Base-by-base conservation (phyloP, 2,329 filamentous ascomycete genomes). In the Penicillium oxalicum region DNA sequence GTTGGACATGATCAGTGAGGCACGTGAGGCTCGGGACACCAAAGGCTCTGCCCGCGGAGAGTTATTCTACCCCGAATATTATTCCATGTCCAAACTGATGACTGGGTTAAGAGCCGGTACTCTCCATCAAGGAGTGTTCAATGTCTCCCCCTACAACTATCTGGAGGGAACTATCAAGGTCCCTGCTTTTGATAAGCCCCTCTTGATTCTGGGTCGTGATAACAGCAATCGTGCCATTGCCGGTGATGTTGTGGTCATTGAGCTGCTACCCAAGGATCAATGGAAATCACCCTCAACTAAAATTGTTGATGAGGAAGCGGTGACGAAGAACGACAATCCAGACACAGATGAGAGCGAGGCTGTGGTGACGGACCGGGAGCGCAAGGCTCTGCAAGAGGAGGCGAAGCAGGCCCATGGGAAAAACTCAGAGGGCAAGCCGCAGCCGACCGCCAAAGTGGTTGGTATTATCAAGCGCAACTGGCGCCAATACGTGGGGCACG, bases 211-310 rank as follows among this genome's bases (percentile, higher is more conserved):
- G 12, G 93, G 93, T 9, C 81, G 93, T 52, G 93, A 98, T 63
- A 96, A 94, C 70, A 96, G 95, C 75, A 98, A 97, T 70, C 82
- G 93, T 57, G 84, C 91, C 25, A 84, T 98, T 18, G 88, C 93
- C 51, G 91, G 91, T 24, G 93, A 98, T 69, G 74, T 93, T 9
- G 91, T 96, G 1, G 91, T 96, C 2, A 86, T 98, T 11, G 91
- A 98, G 69, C 81, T 98, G 3, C 75, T 98, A 2, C 90, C 93
- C 0, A 87, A 91, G 67, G 89, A 95, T 48, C 91, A 96, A 68
- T 98, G 93, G 93, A 97, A 96, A 70, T 84, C 87, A 40, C 91
- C 93, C 1, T 97, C 91, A 2, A 91, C 88, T 4, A 95, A 95
- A 68, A 91, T 98, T 41, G 84, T 98, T 29, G 93, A 98, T 58